Base-by-base conservation (phyloP, 768 basidiomycete genomes). In the Pleurotus djamor region DNA sequence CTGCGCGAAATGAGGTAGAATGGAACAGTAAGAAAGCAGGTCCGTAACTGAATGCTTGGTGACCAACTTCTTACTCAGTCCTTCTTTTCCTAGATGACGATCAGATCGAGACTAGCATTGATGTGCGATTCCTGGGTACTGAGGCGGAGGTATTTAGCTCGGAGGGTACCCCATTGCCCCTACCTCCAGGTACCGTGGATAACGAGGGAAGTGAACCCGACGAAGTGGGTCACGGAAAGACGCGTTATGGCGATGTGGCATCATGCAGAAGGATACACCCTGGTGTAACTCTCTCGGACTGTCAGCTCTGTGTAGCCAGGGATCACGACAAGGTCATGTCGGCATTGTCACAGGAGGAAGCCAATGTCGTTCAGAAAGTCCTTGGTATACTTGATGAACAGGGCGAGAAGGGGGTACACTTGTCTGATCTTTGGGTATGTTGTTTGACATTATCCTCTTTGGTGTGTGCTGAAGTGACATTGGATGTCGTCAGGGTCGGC, bases 21-120 rank as follows among this genome's bases (percentile, higher is more conserved):
- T 93, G 89, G 84, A 92, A 92, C 64, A 96, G 92, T 71, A 93
- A 93, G 75, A 92, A 92, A 79, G 88, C 89, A 63, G 91, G 92
- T 90, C 61, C 58, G 78, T 69, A 6, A 34, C 38, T 52, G 12
- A 47, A 17, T 17, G 28, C 2, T 16, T 6, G 37, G 35, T 37
- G 16, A 44, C 34, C 43, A 54, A 61, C 21, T 28, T 28, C 3
- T 28, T 28, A 63, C 45, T 47, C 62, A 56, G 50, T 17, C 60
- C 41, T 38, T 21, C 56, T 32, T 37, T 36, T 33, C 45, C 41
- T 63, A 94, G 92, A 92, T 67, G 92, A 95, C 66, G 89, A 93
- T 70, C 84, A 93, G 65, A 87, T 93, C 50, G 92, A 95, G 72
- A 90, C 88, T 4, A 69, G 74, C 6, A 76, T 94, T 54, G 74